Evolutionary conservation across 257 asterid genomes (phyloP).

Genomic region (Prunella vulgaris): DNA sequence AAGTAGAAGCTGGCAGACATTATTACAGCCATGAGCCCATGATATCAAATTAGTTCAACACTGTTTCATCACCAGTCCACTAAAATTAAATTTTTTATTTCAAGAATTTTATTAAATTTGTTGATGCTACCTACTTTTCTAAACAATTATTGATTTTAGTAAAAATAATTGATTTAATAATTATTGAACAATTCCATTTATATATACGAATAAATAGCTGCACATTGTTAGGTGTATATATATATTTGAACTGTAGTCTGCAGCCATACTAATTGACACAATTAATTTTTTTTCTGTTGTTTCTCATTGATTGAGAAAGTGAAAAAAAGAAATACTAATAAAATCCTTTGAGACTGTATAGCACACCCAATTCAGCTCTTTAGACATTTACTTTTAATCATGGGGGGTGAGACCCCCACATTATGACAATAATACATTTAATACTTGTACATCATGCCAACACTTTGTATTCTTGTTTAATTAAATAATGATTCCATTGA

Average conservation of each 20-base stretch:
- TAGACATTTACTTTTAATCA: conserved; percentile 29
- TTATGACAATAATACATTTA: conserved; percentile 18
- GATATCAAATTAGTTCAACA: conserved; percentile 20
- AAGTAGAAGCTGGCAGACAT: conserved; percentile 3
- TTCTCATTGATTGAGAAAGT: conserved; percentile 9
- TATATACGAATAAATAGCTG: not conserved
- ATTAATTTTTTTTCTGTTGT: not conserved
- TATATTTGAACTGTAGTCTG: conserved; percentile 4
- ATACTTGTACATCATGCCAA: conserved; percentile 17
- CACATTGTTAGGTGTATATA: conserved; percentile 2
- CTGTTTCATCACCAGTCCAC: not conserved
- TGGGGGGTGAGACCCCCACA: conserved; percentile 21
- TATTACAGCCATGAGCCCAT: conserved; percentile 22
- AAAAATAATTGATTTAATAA: not conserved
- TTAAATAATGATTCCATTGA: not conserved
- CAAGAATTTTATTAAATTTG: not conserved
- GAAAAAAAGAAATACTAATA: not conserved
- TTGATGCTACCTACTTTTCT: not conserved
- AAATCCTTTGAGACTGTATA: conserved; percentile 3
- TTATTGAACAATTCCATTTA: not conserved
- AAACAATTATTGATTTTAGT: not conserved
- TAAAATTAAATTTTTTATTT: not conserved
- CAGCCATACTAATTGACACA: conserved; percentile 1
- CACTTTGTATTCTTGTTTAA: conserved; percentile 14
- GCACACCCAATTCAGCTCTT: conserved; percentile 21